These are phyloP conservation scores for Syzygium aromaticum DNA, from an alignment of 345 rosid genomes.

Conservation along the genomic window DNA sequence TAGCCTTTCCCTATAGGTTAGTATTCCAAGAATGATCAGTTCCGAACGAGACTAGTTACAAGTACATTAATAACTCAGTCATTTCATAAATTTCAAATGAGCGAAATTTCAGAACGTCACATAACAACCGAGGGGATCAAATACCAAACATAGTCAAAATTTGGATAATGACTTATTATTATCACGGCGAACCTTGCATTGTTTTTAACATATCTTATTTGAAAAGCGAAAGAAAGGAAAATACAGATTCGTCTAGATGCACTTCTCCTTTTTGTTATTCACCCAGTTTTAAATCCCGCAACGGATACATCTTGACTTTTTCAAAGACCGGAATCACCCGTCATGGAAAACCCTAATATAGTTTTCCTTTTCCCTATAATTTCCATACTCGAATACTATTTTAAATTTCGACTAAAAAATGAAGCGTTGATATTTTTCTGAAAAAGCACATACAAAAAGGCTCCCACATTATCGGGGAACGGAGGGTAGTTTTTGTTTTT, in stretches of 20 bases:
- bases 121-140: background rate
- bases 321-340: background rate
- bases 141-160: background rate
- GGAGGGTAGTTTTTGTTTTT: too few species aligned
- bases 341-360: background rate
- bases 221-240: background rate
- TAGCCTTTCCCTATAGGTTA: too few species aligned
- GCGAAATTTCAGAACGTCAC: too few species aligned
- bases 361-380: background rate
- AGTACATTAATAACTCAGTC: too few species aligned
- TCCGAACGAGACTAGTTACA: too few species aligned
- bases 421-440: background rate
- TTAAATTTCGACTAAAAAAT: background rate
- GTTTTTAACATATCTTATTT: background rate
- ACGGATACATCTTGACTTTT: background rate
- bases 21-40: too few species aligned
- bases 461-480: background rate
- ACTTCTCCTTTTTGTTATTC: background rate
- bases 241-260: fast-evolving
- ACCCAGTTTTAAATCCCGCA: background rate
- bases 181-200: background rate
- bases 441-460: background rate
- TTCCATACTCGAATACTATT: background rate
- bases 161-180: background rate
- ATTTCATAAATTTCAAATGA: too few species aligned